These are phyloP conservation scores for Eimeria falciformis DNA, from an alignment of 169 alveolate species.

Conservation along the genomic window DNA sequence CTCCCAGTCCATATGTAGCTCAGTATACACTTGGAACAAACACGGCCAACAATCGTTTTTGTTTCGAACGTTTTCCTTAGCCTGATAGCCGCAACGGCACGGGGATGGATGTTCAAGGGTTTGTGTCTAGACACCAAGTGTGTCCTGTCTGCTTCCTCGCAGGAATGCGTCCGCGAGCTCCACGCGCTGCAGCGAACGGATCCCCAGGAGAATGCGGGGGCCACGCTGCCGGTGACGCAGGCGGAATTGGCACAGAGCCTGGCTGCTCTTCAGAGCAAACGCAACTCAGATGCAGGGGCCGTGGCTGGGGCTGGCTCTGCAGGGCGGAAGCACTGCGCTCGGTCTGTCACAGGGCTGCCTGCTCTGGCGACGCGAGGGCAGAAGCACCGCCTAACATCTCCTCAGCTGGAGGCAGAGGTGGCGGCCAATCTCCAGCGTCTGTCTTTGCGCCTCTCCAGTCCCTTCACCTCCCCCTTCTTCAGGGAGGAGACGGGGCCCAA, in stretches of 20 bases:
- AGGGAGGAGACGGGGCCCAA: not conserved
- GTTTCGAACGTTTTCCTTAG: not conserved
- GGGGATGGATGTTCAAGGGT: not conserved
- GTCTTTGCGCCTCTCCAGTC: not conserved
- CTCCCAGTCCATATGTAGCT: too few relatives aligned
- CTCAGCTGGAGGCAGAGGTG: conserved; percentile 43
- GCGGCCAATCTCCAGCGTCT: conserved; percentile 1
- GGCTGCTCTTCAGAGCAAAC: not conserved
- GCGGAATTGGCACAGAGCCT: conserved; percentile 37
- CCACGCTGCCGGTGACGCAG: conserved; percentile 29
- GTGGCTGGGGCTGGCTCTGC: not conserved
- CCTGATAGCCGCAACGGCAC: too few relatives aligned
- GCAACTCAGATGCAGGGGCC: not conserved
- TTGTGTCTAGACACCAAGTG: not conserved
- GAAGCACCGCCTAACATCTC: conserved; percentile 6
- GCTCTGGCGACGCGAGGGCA: conserved; percentile 6
- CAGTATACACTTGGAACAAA: too few relatives aligned
- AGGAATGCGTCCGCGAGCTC: conserved; percentile 74
- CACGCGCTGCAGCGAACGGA: conserved; percentile 52
- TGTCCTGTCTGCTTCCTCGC: not conserved
- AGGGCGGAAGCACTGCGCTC: not conserved
- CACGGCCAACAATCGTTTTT: not conserved
- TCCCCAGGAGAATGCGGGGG: not conserved
- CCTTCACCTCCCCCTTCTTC: not conserved
- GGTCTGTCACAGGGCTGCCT: not conserved